These are phyloP conservation scores for Paramyrothecium sp. DNA, from an alignment of 2,329 filamentous ascomycete genomes.

Conservation along the genomic window DNA sequence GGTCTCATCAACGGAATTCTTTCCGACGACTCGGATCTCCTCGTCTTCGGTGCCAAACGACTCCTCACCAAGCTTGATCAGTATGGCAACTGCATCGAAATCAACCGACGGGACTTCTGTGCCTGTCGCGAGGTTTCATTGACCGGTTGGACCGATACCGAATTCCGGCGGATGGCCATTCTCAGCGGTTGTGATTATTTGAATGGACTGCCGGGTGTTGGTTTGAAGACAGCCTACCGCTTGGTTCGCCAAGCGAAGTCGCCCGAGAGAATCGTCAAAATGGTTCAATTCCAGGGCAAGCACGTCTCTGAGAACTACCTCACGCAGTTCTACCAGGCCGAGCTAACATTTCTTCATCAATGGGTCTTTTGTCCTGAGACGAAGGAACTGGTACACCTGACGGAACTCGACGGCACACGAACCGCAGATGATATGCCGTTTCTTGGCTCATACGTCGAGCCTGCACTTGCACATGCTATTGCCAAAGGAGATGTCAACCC, in stretches of 20 bases:
- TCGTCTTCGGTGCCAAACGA: constrained; percentile 91
- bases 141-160: constrained; percentile 85
- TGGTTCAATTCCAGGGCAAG: constrained; percentile 87
- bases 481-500: constrained; percentile 83
- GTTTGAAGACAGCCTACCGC: constrained; percentile 89
- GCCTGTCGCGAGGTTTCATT: constrained; percentile 85
- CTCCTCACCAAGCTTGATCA: constrained; percentile 93
- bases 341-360: constrained; percentile 90
- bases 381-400: constrained; percentile 73
- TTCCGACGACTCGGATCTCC: constrained; percentile 92
- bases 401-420: constrained; percentile 60
- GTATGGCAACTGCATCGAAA: constrained; percentile 88
- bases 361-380: constrained; percentile 84
- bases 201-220: constrained; percentile 79
- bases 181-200: constrained; percentile 96
- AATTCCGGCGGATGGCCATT: constrained; percentile 95
- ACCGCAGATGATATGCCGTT: constrained; percentile 72
- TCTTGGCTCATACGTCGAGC: constrained; percentile 72
- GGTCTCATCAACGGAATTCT: constrained; percentile 85
- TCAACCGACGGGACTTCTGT: constrained; percentile 85
- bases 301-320: constrained; percentile 81
- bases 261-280: constrained; percentile 76
- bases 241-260: constrained; percentile 88
- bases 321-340: constrained; percentile 78
- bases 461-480: constrained; percentile 69